Percentiles rank a stretch among this genome's conserved stretches.
phyloP scores from a whole-genome alignment of 2,329 filamentous ascomycete genomes.

The Trichophyton equinum region DNA sequence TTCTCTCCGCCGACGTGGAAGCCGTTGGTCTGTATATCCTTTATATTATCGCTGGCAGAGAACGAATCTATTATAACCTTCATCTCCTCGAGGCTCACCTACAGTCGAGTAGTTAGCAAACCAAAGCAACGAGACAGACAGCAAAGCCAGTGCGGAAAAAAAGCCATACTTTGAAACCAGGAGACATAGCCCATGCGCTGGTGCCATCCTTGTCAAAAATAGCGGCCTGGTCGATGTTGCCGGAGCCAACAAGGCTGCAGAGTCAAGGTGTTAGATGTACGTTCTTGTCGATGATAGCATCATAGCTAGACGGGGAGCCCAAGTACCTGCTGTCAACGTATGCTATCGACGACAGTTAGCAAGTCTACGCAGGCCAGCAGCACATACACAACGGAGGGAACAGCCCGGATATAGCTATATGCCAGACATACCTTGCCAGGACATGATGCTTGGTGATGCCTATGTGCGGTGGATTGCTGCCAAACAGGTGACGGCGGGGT shows the following conservation, averaged over 20 bases:
- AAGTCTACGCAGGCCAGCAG: neutral
- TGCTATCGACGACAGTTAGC: conserved; percentile 29
- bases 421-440: conserved; percentile 46
- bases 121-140: neutral
- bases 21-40: conserved; percentile 59
- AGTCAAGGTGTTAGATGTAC: neutral
- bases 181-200: conserved; percentile 62
- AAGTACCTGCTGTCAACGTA: conserved; percentile 51
- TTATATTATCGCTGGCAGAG: conserved; percentile 39
- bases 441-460: conserved; percentile 16
- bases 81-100: conserved; percentile 45
- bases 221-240: conserved; percentile 70
- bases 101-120: neutral
- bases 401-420: neutral
- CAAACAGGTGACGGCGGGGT: neutral
- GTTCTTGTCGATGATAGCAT: too few relatives aligned
- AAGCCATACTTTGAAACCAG: conserved; percentile 57
- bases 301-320: neutral
- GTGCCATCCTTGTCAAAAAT: conserved; percentile 73
- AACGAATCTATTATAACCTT: conserved; percentile 40
- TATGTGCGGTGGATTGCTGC: neutral
- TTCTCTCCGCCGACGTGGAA: conserved; percentile 64
- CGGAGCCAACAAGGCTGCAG: conserved; percentile 62
- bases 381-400: conserved; percentile 7
- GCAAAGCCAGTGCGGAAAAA: neutral